These are phyloP conservation scores for Phylloboletellus chloephorus DNA, from an alignment of 1,284 basidiomycete genomes.

Conservation along the genomic window DNA sequence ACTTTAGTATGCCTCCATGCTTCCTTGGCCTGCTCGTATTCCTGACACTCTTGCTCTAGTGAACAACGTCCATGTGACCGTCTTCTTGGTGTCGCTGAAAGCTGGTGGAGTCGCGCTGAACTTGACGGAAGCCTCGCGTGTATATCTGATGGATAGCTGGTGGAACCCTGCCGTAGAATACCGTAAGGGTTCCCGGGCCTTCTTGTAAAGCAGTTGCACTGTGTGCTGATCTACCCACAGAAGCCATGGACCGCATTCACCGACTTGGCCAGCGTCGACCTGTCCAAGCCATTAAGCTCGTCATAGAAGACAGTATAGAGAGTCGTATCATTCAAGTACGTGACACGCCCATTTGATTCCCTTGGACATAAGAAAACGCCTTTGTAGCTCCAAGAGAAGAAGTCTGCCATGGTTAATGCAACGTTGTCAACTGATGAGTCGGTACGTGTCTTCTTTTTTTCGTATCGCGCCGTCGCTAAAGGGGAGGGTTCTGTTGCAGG, in stretches of 20 bases:
- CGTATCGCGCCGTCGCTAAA: slow-evolving; percentile 18
- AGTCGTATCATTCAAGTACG: slow-evolving; percentile 79
- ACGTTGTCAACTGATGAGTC: slow-evolving; percentile 74
- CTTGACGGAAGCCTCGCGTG: slow-evolving; percentile 87
- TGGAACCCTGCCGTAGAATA: slow-evolving; percentile 88
- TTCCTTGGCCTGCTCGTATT: slow-evolving; percentile 5
- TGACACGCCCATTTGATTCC: not conserved
- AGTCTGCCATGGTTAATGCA: slow-evolving; percentile 80
- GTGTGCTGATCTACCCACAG: slow-evolving; percentile 38
- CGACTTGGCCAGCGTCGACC: slow-evolving; percentile 89
- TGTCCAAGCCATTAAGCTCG: slow-evolving; percentile 88
- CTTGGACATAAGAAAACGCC: not conserved
- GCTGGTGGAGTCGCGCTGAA: slow-evolving; percentile 96
- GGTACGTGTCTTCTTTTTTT: slow-evolving; percentile 34
- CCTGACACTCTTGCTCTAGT: slow-evolving; percentile 40
- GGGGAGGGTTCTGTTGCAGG: slow-evolving; percentile 41
- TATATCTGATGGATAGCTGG: slow-evolving; percentile 90
- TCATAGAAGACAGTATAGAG: slow-evolving; percentile 96
- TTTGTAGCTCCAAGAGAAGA: slow-evolving; percentile 85
- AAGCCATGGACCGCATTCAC: slow-evolving; percentile 97
- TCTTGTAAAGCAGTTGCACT: not conserved
- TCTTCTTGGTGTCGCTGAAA: slow-evolving; percentile 94
- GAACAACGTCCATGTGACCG: slow-evolving; percentile 91
- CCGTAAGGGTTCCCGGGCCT: slow-evolving; percentile 43
- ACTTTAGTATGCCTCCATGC: slow-evolving; percentile 67